Base-by-base conservation (phyloP, 257 asterid species). In the Avicennia marina region DNA sequence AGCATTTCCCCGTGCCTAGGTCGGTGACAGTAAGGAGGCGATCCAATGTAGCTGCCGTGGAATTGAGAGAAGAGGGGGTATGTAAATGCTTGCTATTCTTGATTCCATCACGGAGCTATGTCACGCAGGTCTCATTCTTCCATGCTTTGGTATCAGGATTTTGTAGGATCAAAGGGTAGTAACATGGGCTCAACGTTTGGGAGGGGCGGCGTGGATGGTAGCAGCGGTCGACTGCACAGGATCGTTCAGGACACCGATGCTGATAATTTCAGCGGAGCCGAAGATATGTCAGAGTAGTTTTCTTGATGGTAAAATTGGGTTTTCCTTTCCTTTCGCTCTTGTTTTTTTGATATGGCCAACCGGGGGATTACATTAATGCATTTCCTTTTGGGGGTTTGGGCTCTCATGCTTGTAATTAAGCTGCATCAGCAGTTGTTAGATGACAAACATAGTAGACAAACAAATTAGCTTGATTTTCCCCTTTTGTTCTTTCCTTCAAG, bases 1-100 rank as follows among this genome's bases (percentile, higher is more conserved):
- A 86, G 62, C 87, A 83, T 55, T 83, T 81, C 49, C 95, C 95
- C 2, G 86, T 72, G 65, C 97, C 95, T 50, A 71, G 77, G 55
- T 48, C 65, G 25, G 72, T 86, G 63, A 86, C 95, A 0, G 91
- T 84, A 29, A 78, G 97, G 78, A 76, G 67, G 70, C 69, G 97
- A 66, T 34, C 83, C 43, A 67, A 67, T 9, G 86, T 72, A 0
- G 71, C 83, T 43, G 83, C 81, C 36, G 64, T 74, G 60, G 88
- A 76, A 65, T 26, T 78, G 61, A 78, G 66, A 72, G 97, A 89
- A 2, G 79, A 70, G 16, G 91, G 59, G 82, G 97, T 86, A 76
- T 10, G 60, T 38, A 53, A 40, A 25, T n/a, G n/a, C n/a, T n/a
- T n/a, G n/a, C n/a, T n/a, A n/a, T n/a, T n/a, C n/a, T n/a, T 9